Percentiles rank a stretch among this genome's conserved stretches.
These are phyloP conservation scores for Beauveria caledonica DNA, from an alignment of 2,329 filamentous ascomycete genomes.

Conservation along the genomic window DNA sequence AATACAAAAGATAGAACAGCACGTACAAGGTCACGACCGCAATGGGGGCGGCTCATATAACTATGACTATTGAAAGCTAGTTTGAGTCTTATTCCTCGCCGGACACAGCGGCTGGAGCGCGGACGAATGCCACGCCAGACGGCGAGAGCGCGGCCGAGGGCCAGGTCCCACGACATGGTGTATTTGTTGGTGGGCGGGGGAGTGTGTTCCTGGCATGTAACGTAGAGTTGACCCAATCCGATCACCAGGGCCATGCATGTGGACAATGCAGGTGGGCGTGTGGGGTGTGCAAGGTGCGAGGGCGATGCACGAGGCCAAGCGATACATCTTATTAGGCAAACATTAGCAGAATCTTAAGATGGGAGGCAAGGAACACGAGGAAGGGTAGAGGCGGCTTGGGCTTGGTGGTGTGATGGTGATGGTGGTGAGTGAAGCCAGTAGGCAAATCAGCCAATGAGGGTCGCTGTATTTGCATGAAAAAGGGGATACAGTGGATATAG, in stretches of 20 bases:
- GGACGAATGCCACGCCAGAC: neutral
- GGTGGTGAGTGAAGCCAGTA: too few species aligned
- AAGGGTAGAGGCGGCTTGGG: too few species aligned
- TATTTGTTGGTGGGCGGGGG: neutral
- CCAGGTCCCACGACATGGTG: too few species aligned
- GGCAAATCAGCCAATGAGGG: too few species aligned
- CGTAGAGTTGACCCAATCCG: constrained; percentile 1
- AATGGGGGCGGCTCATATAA: constrained; percentile 2
- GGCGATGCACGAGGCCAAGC: too few species aligned
- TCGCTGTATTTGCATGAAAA: too few species aligned
- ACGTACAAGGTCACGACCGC: neutral
- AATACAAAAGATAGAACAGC: neutral
- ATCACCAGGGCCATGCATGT: constrained; percentile 8
- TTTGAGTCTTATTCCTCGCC: neutral
- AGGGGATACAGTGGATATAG: too few species aligned
- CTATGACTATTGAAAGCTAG: neutral
- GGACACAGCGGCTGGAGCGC: neutral
- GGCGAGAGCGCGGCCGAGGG: neutral
- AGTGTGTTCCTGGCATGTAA: neutral
- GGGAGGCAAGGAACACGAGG: too few species aligned
- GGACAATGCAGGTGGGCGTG: neutral
- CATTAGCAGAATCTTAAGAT: too few species aligned
- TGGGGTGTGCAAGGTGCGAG: neutral
- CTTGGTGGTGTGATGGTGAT: too few species aligned
- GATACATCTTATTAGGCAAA: too few species aligned